Evolutionary conservation across 805 yeast species (phyloP).

Genomic region (Danielia oregonensis): DNA sequence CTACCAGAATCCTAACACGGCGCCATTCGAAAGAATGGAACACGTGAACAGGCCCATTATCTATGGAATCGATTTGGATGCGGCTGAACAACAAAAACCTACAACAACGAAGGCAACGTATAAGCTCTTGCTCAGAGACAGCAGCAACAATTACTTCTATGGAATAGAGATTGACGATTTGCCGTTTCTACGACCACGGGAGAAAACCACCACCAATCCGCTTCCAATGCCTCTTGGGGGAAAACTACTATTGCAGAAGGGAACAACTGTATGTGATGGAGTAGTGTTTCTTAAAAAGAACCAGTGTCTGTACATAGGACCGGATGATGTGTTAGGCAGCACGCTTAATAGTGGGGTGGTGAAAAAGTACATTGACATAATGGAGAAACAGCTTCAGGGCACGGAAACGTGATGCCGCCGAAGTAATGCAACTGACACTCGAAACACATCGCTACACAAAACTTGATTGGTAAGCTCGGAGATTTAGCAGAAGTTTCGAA

Average conservation of each 20-base stretch:
- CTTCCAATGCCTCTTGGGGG: conserved; percentile 50
- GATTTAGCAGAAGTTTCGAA: too few relatives aligned
- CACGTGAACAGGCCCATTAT: conserved; percentile 46
- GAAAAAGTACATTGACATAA: conserved; percentile 21
- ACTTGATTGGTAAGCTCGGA: too few relatives aligned
- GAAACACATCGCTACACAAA: too few relatives aligned
- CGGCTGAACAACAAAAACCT: conserved; percentile 14
- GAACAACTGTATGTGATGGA: conserved; percentile 47
- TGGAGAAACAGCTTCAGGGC: conserved; percentile 23
- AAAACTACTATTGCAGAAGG: conserved; percentile 47
- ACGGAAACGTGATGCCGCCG: too few relatives aligned
- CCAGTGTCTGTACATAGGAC: conserved; percentile 32
- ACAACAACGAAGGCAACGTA: conserved; percentile 23
- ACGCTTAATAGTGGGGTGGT: conserved; percentile 33
- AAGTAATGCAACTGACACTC: background rate
- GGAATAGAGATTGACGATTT: conserved; percentile 58
- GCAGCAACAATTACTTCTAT: conserved; percentile 45
- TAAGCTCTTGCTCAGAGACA: conserved; percentile 58
- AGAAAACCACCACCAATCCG: conserved; percentile 21
- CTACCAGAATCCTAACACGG: conserved; percentile 53
- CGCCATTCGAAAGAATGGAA: conserved; percentile 53
- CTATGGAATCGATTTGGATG: conserved; percentile 36
- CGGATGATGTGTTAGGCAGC: conserved; percentile 20
- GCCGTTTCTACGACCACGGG: conserved; percentile 39
- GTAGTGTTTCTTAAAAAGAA: conserved; percentile 33